Conservation (phyloP, 208 protist species). For the Herpetomonas tarakana region DNA sequence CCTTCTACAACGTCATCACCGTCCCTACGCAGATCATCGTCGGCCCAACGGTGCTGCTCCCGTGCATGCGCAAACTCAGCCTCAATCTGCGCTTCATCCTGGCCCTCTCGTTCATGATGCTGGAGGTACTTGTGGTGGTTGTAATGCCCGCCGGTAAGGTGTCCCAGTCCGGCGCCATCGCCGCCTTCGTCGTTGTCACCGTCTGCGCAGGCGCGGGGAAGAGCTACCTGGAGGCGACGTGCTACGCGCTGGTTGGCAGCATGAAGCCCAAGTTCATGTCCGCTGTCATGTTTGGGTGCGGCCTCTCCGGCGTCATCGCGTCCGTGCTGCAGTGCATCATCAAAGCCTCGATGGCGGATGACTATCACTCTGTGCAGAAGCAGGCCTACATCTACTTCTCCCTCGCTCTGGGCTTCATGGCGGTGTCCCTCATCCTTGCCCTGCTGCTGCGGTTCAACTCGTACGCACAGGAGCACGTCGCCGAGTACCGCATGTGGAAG, state of each 20-base stretch:
- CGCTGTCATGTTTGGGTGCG: constrained; percentile 85
- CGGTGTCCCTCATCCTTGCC: constrained; percentile 41
- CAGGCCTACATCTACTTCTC: constrained; percentile 83
- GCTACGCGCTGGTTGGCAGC: constrained; percentile 75
- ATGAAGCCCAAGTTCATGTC: constrained; percentile 85
- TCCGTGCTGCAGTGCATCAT: constrained; percentile 82
- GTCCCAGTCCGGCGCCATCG: constrained; percentile 53
- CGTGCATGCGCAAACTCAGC: constrained; percentile 42
- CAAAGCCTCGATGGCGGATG: constrained; percentile 61
- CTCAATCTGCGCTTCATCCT: constrained; percentile 49
- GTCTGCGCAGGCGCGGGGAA: constrained; percentile 62
- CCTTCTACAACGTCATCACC: constrained; percentile 76
- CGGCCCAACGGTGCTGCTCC: constrained; percentile 66
- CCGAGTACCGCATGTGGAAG: constrained; percentile 55
- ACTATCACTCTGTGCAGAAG: constrained; percentile 30
- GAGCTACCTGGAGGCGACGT: constrained; percentile 78
- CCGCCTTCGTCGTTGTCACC: constrained; percentile 56
- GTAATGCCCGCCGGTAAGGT: constrained; percentile 46
- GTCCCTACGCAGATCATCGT: constrained; percentile 60
- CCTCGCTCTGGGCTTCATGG: constrained; percentile 61
- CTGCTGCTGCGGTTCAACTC: constrained; percentile 56
- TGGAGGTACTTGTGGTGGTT: constrained; percentile 61
- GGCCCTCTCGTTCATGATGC: constrained; percentile 55
- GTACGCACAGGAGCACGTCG: constrained; percentile 66
- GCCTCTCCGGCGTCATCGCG: constrained; percentile 64